Evolutionary conservation across 257 asterid genomes (phyloP).

Genomic region (Datura wrightii): DNA sequence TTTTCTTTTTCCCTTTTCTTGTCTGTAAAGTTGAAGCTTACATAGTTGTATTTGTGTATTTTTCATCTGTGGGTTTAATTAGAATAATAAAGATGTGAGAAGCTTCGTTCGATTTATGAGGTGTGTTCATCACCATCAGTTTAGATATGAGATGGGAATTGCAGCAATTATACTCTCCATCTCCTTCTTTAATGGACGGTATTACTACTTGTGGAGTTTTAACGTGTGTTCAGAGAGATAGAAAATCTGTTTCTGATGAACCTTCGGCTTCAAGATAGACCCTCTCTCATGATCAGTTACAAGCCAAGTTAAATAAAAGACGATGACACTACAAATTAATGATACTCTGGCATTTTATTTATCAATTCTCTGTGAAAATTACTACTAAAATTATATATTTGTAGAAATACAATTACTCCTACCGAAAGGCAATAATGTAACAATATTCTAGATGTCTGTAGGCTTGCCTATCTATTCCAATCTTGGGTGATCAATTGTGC

Average conservation of each 20-base stretch:
- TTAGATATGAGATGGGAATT: not conserved
- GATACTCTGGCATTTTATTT: not conserved
- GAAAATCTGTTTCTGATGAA: too few species aligned
- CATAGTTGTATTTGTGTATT: slow-evolving; percentile 2
- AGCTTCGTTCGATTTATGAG: not conserved
- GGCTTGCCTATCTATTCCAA: not conserved
- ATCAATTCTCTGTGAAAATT: not conserved
- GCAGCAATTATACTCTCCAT: not conserved
- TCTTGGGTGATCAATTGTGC: not conserved
- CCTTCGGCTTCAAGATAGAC: too few species aligned
- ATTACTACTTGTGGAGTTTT: slow-evolving; percentile 9
- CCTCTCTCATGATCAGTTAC: too few species aligned
- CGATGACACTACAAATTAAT: not conserved
- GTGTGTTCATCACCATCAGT: not conserved
- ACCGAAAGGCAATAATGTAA: not conserved
- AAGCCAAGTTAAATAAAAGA: not conserved
- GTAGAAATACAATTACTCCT: not conserved
- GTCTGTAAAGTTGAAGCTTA: not conserved
- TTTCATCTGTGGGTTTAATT: not conserved
- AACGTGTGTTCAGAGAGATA: too few species aligned
- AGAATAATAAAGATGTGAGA: slow-evolving; percentile 19
- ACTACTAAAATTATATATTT: not conserved
- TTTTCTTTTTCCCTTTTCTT: not conserved
- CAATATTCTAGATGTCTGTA: not conserved
- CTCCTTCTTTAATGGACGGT: not conserved